phyloP scores from a whole-genome alignment of 495 filamentous ascomycete species.

The Talaromyces proteolyticus region DNA sequence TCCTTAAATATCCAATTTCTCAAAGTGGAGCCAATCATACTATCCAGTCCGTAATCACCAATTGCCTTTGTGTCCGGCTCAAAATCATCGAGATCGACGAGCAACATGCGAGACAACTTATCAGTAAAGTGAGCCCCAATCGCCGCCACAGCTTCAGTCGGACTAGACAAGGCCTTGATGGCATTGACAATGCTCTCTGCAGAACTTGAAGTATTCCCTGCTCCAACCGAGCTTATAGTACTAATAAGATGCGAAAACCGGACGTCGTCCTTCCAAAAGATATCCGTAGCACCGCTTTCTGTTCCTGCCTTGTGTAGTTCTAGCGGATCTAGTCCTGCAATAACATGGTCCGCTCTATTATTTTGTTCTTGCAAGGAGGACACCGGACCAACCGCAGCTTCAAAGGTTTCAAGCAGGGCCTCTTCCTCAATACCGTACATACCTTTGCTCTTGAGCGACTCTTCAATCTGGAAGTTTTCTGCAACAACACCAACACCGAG shows the following conservation, averaged over 20 bases:
- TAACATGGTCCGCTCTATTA: constrained; percentile 7
- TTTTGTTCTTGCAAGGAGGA: constrained; percentile 7
- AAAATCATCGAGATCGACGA: constrained; percentile 14
- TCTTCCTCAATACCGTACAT: constrained; percentile 37
- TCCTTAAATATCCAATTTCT: constrained; percentile 43
- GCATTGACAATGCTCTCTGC: background rate
- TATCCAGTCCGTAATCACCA: constrained; percentile 34
- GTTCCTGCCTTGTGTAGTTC: constrained; percentile 17
- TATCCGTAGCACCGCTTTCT: background rate
- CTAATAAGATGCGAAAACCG: background rate
- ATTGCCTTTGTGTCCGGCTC: constrained; percentile 11
- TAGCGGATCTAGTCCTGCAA: constrained; percentile 25
- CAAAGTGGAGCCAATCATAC: constrained; percentile 41
- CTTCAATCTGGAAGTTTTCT: constrained; percentile 26
- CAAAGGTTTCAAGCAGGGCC: constrained; percentile 23
- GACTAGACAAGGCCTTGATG: background rate
- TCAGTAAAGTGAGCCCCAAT: background rate
- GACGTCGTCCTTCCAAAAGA: background rate
- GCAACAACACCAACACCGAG: constrained; percentile 28
- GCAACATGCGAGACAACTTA: constrained; percentile 24
- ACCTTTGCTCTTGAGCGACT: constrained; percentile 15
- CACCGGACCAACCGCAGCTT: constrained; percentile 18
- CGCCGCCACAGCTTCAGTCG: background rate
- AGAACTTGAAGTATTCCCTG: background rate
- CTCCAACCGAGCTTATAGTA: background rate